These are phyloP conservation scores for Colletotrichum somersetense DNA, from an alignment of 2,329 filamentous ascomycete genomes.

Conservation along the genomic window DNA sequence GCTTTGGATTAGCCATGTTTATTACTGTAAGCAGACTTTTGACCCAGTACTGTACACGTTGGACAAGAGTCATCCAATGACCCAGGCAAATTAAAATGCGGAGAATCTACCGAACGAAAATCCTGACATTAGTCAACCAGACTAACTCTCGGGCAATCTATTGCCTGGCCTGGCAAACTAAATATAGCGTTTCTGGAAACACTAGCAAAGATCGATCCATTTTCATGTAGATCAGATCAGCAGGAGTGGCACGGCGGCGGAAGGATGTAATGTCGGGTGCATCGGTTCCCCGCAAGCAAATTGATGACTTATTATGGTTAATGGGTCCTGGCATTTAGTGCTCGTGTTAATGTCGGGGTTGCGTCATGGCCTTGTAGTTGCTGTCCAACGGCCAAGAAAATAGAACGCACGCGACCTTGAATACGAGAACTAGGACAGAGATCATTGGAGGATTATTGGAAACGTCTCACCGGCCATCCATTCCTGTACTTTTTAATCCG, in stretches of 20 bases:
- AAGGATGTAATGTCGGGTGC: slow-evolving; percentile 14
- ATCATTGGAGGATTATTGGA: neutral
- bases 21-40: too few species aligned
- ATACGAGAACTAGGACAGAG: slow-evolving; percentile 29
- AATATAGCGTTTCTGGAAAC: slow-evolving; percentile 17
- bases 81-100: slow-evolving; percentile 42
- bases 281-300: slow-evolving; percentile 24
- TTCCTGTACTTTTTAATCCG: neutral
- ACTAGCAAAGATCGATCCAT: slow-evolving; percentile 21
- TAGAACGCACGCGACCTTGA: slow-evolving; percentile 30
- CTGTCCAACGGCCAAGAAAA: slow-evolving; percentile 35
- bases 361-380: slow-evolving; percentile 31
- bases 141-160: slow-evolving; percentile 1
- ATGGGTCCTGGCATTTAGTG: slow-evolving; percentile 11
- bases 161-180: slow-evolving; percentile 1
- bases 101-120: neutral
- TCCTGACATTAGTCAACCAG: neutral
- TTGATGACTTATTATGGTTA: slow-evolving; percentile 29
- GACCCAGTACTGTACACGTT: too few species aligned
- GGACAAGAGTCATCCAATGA: neutral
- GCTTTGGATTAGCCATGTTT: too few species aligned
- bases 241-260: slow-evolving; percentile 14
- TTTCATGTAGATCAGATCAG: slow-evolving; percentile 21
- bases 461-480: slow-evolving; percentile 8
- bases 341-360: slow-evolving; percentile 33